These are phyloP conservation scores for Helminthosporium solani DNA, from an alignment of 2,329 filamentous ascomycete species.

Conservation along the genomic window DNA sequence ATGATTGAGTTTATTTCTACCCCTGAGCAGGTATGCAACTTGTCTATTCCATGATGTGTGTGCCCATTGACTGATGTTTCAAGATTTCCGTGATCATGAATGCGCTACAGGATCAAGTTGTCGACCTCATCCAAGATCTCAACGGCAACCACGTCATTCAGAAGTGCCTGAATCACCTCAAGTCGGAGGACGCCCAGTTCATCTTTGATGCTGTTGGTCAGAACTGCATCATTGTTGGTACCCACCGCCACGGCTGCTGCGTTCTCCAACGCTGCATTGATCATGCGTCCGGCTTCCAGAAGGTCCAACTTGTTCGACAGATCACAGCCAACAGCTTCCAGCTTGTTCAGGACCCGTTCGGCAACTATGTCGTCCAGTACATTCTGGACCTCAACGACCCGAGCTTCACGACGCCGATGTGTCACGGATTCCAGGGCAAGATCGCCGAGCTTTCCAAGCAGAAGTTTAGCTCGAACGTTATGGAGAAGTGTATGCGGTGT, in stretches of 20 bases:
- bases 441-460: constrained; percentile 77
- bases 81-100: constrained; percentile 79
- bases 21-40: constrained; percentile 61
- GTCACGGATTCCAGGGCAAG: constrained; percentile 75
- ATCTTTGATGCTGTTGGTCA: constrained; percentile 93
- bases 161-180: constrained; percentile 96
- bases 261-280: constrained; percentile 98
- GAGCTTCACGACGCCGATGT: constrained; percentile 84
- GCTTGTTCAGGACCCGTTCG: constrained; percentile 94
- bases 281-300: constrained; percentile 87
- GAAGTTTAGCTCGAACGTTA: constrained; percentile 99
- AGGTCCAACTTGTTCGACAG: constrained; percentile 77
- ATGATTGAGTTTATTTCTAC: constrained; percentile 98
- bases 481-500: constrained; percentile 88
- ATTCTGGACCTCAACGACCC: constrained; percentile 90
- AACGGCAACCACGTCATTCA: constrained; percentile 99
- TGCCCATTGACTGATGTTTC: constrained; percentile 15
- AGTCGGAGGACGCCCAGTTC: constrained; percentile 81
- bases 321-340: constrained; percentile 88
- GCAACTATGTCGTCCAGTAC: constrained; percentile 98
- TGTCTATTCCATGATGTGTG: neutral
- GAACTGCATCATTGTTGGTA: constrained; percentile 87
- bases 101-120: constrained; percentile 79
- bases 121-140: constrained; percentile 92
- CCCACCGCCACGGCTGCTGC: constrained; percentile 96